Evolutionary conservation across 345 rosid species (phyloP).

Genomic region (Crucihimalaya himalaica): DNA sequence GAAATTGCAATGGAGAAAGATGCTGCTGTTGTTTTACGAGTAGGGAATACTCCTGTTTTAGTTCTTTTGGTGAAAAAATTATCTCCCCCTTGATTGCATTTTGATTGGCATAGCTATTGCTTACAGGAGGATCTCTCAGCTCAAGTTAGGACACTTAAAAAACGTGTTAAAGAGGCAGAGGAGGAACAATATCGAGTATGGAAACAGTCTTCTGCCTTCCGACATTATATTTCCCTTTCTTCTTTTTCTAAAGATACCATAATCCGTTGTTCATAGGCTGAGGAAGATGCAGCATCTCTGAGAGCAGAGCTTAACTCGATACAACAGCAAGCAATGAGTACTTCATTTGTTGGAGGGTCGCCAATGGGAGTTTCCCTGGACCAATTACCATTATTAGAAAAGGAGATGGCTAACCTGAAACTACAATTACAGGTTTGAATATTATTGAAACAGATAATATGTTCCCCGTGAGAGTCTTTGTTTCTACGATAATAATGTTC

Average conservation of each 20-base stretch:
- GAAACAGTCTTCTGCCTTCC: slow-evolving; percentile 28
- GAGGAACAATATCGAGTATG: slow-evolving; percentile 89
- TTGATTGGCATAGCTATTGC: slow-evolving; percentile 23
- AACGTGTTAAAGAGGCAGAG: slow-evolving; percentile 84
- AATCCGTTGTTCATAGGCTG: slow-evolving; percentile 62
- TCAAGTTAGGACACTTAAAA: slow-evolving; percentile 87
- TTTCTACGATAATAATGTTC: slow-evolving; percentile 38
- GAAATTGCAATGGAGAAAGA: slow-evolving; percentile 99
- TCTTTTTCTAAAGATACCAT: slow-evolving; percentile 17
- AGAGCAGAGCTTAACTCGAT: slow-evolving; percentile 88
- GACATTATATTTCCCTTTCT: neutral
- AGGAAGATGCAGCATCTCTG: slow-evolving; percentile 96
- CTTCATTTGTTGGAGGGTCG: slow-evolving; percentile 48
- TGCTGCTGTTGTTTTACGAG: slow-evolving; percentile 97
- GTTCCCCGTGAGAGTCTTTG: slow-evolving; percentile 5
- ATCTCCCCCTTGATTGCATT: slow-evolving; percentile 5
- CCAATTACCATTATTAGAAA: slow-evolving; percentile 68
- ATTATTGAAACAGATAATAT: slow-evolving; percentile 10
- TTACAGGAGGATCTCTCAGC: slow-evolving; percentile 91
- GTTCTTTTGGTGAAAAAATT: neutral
- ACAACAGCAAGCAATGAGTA: slow-evolving; percentile 69
- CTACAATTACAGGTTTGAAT: slow-evolving; percentile 66
- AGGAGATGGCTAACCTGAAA: slow-evolving; percentile 66
- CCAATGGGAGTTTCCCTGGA: slow-evolving; percentile 43
- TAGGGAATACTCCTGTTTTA: slow-evolving; percentile 26